Evolutionary conservation across 768 basidiomycete genomes (phyloP).

Genomic region (Xerocomus brunneocitrinus): DNA sequence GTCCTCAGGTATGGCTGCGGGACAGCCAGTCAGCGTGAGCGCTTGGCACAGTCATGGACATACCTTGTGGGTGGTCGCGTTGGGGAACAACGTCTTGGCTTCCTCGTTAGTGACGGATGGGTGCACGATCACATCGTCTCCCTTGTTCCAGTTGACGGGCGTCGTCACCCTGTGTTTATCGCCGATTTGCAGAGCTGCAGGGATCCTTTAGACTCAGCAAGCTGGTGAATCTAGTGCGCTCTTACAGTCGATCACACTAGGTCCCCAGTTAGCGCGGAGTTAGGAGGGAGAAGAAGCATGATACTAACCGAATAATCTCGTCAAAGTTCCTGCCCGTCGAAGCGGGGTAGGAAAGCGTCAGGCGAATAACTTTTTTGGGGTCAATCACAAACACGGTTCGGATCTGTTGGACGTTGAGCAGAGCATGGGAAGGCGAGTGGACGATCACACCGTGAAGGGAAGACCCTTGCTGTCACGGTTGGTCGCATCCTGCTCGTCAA

Average conservation of each 20-base stretch:
- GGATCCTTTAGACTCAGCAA: slow-evolving; percentile 21
- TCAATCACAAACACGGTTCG: slow-evolving; percentile 98
- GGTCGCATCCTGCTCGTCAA: slow-evolving; percentile 91
- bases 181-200: slow-evolving; percentile 77
- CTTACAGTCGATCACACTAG: slow-evolving; percentile 69
- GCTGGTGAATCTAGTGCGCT: slow-evolving; percentile 30
- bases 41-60: slow-evolving; percentile 6
- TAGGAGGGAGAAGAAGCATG: background rate
- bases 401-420: slow-evolving; percentile 44
- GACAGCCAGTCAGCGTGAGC: background rate
- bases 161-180: slow-evolving; percentile 83
- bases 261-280: slow-evolving; percentile 8
- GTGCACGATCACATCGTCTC: slow-evolving; percentile 92
- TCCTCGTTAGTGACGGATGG: slow-evolving; percentile 80
- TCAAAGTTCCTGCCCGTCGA: slow-evolving; percentile 93
- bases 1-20: slow-evolving; percentile 84
- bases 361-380: slow-evolving; percentile 91
- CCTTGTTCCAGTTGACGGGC: slow-evolving; percentile 93
- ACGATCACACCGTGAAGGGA: slow-evolving; percentile 69
- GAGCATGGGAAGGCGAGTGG: background rate
- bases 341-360: slow-evolving; percentile 89
- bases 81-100: slow-evolving; percentile 87
- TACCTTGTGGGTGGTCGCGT: slow-evolving; percentile 76
- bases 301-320: slow-evolving; percentile 53
- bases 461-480: slow-evolving; percentile 83